A percentile compares a stretch with the other conserved stretches of the same genome.
phyloP scores from a whole-genome alignment of 2,329 filamentous ascomycete species.

The Scedosporium apiospermum region DNA sequence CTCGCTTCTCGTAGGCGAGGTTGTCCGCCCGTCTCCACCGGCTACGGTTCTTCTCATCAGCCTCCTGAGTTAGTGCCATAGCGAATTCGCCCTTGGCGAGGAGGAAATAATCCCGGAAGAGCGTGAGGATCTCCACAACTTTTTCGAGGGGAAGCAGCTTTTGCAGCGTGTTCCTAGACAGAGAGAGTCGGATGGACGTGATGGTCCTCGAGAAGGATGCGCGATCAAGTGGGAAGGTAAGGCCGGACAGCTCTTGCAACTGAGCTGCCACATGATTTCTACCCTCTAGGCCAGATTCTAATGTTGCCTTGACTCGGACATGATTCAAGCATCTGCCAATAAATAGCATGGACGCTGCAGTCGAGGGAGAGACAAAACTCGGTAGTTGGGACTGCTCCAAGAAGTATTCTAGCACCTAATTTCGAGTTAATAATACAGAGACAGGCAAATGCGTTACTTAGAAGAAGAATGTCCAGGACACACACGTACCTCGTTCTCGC shows the following conservation, averaged over 20 bases:
- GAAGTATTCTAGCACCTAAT: constrained; percentile 41
- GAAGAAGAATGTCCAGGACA: neutral
- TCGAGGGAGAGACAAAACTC: constrained; percentile 64
- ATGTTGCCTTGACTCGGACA: constrained; percentile 49
- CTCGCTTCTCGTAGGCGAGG: constrained; percentile 45
- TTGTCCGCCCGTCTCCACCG: constrained; percentile 59
- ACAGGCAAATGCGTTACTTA: neutral
- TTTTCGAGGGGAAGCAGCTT: constrained; percentile 68
- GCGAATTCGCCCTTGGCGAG: constrained; percentile 87
- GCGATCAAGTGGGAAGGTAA: constrained; percentile 66
- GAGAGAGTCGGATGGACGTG: constrained; percentile 64
- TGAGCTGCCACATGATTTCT: constrained; percentile 58
- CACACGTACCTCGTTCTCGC: constrained; percentile 28
- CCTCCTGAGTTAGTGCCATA: constrained; percentile 74
- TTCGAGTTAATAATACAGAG: neutral
- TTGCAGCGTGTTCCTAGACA: constrained; percentile 77
- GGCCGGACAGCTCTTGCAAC: constrained; percentile 55
- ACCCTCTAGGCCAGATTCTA: constrained; percentile 35
- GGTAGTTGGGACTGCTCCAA: constrained; percentile 57
- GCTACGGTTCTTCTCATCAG: constrained; percentile 67
- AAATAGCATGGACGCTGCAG: constrained; percentile 78
- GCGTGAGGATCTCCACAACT: constrained; percentile 65
- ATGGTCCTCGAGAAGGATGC: constrained; percentile 63
- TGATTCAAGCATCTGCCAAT: constrained; percentile 85
- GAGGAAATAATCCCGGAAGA: constrained; percentile 80